Evolutionary conservation across 2,329 filamentous ascomycete genomes (phyloP).

Genomic region (Didymella arachidicola): DNA sequence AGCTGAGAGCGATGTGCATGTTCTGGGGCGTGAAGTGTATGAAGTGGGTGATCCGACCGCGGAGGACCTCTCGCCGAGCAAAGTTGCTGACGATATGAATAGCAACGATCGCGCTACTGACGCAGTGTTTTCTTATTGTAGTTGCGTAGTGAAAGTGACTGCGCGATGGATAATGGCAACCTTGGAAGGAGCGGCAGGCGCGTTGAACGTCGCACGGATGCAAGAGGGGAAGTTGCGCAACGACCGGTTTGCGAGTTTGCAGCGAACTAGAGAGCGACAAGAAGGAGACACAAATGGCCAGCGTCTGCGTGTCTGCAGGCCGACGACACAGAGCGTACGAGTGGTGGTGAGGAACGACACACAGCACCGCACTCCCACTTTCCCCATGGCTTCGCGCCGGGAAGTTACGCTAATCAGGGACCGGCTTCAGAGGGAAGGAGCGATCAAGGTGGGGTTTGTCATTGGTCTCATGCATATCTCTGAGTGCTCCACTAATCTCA

Average conservation of each 20-base stretch:
- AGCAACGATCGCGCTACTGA: slow-evolving; percentile 16
- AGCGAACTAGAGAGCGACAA: slow-evolving; percentile 31
- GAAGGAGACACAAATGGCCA: slow-evolving; percentile 31
- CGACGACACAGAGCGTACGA: slow-evolving; percentile 28
- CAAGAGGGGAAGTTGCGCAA: slow-evolving; percentile 25
- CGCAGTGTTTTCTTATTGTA: slow-evolving; percentile 22
- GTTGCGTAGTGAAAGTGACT: slow-evolving; percentile 28
- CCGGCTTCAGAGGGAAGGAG: slow-evolving; percentile 7
- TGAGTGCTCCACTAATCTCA: slow-evolving; percentile 33
- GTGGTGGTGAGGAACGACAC: slow-evolving; percentile 30
- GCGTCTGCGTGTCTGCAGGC: slow-evolving; percentile 38
- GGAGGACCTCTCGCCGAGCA: slow-evolving; percentile 28
- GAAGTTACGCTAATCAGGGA: slow-evolving; percentile 11
- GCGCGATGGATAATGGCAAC: slow-evolving; percentile 16
- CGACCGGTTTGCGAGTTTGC: slow-evolving; percentile 4
- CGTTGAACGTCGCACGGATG: slow-evolving; percentile 25
- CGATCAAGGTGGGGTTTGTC: slow-evolving; percentile 5
- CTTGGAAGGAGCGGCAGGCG: slow-evolving; percentile 35
- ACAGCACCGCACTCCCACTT: slow-evolving; percentile 9
- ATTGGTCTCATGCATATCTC: slow-evolving; percentile 25
- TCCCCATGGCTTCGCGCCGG: slow-evolving; percentile 15
- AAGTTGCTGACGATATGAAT: slow-evolving; percentile 28
- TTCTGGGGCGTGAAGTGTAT: slow-evolving; percentile 43
- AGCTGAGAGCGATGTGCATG: slow-evolving; percentile 41
- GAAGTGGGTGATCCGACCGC: slow-evolving; percentile 39